Percentiles rank a stretch among this genome's conserved stretches.
Evolutionary conservation across 2,329 filamentous ascomycete species (phyloP).

Genomic region (Albifimbria verrucaria): DNA sequence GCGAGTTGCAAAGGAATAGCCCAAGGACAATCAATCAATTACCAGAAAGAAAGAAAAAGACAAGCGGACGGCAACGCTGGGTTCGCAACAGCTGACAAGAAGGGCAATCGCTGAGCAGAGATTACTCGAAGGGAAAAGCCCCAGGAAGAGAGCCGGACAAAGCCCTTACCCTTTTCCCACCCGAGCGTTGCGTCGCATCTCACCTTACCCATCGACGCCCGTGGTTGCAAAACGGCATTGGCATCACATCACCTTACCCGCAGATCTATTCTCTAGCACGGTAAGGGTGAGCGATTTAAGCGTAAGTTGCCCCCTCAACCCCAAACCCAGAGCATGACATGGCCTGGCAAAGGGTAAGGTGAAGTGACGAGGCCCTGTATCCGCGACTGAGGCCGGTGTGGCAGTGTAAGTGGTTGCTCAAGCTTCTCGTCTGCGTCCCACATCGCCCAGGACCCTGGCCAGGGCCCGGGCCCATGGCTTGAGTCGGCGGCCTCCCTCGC

Average conservation of each 20-base stretch:
- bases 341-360: background rate
- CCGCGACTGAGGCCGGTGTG: background rate
- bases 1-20: no score
- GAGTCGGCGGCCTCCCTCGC: no score
- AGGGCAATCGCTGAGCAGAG: background rate
- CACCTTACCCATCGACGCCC: background rate
- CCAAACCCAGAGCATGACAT: background rate
- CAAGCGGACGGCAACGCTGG: background rate
- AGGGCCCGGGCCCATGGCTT: no score
- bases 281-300: background rate
- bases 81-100: background rate
- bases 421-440: no score
- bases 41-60: background rate
- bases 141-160: background rate
- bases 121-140: no score
- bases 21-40: no score
- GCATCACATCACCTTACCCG: background rate
- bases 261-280: background rate
- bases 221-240: background rate
- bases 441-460: no score
- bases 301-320: background rate
- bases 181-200: background rate
- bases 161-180: background rate
- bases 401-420: no score
- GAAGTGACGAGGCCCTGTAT: no score